phyloP scores from a whole-genome alignment of 2,329 filamentous ascomycete genomes.

The Arthrocladium fulminans region DNA sequence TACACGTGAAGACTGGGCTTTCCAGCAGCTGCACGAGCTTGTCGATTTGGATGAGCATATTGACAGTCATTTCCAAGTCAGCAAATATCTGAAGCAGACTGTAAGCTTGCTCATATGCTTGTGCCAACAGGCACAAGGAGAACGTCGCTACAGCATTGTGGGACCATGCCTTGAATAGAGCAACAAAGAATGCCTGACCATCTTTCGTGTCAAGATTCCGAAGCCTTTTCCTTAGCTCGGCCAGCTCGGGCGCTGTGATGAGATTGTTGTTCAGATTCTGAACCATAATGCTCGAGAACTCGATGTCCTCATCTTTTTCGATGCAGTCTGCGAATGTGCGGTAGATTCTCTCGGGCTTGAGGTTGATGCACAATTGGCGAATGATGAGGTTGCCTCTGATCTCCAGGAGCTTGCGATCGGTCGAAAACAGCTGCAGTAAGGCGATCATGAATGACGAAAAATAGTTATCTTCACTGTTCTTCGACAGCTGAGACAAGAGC shows the following conservation, averaged over 20 bases:
- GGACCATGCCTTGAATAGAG: slow-evolving; percentile 93
- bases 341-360: slow-evolving; percentile 93
- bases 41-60: slow-evolving; percentile 97
- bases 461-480: slow-evolving; percentile 93
- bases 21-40: slow-evolving; percentile 95
- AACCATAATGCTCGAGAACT: slow-evolving; percentile 99
- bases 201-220: slow-evolving; percentile 90
- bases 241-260: slow-evolving; percentile 89
- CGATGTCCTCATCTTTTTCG: slow-evolving; percentile 93
- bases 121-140: slow-evolving; percentile 85
- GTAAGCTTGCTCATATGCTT: slow-evolving; percentile 97
- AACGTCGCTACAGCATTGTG: slow-evolving; percentile 98
- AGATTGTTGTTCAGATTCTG: slow-evolving; percentile 99
- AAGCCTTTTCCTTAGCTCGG: slow-evolving; percentile 80
- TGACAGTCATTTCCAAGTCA: slow-evolving; percentile 97
- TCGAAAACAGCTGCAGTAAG: slow-evolving; percentile 87
- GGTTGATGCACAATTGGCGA: slow-evolving; percentile 80
- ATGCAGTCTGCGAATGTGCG: slow-evolving; percentile 91
- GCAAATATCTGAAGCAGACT: slow-evolving; percentile 93
- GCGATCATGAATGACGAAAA: slow-evolving; percentile 99
- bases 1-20: slow-evolving; percentile 95
- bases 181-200: slow-evolving; percentile 89
- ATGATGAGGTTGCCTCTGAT: slow-evolving; percentile 94
- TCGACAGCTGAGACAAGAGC: slow-evolving; percentile 87
- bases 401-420: slow-evolving; percentile 82